phyloP scores from a whole-genome alignment of 805 yeast genomes.

The Kodamaea sagamina region DNA sequence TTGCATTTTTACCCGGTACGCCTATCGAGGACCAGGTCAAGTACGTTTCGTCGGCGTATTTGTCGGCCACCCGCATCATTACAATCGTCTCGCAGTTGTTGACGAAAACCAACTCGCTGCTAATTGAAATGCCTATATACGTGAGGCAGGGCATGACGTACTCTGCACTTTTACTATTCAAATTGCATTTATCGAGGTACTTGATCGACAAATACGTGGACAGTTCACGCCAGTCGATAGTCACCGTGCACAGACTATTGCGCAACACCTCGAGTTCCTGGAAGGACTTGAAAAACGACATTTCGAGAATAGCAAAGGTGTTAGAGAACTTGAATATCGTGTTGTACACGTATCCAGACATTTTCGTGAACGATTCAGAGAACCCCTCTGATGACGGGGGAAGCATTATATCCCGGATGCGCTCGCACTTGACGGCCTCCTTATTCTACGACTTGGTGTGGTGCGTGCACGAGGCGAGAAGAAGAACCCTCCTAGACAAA shows the following conservation, averaged over 20 bases:
- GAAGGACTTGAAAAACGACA: constrained; percentile 88
- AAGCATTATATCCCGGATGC: constrained; percentile 76
- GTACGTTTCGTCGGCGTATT: constrained; percentile 78
- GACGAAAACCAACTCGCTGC: constrained; percentile 54
- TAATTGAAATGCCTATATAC: constrained; percentile 84
- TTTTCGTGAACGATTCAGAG: constrained; percentile 51
- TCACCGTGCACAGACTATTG: constrained; percentile 84
- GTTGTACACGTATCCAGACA: constrained; percentile 81
- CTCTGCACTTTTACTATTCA: constrained; percentile 75
- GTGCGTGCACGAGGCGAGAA: constrained; percentile 91
- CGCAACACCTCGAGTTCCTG: constrained; percentile 89
- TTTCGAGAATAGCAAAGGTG: constrained; percentile 87
- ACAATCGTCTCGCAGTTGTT: constrained; percentile 74
- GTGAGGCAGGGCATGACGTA: constrained; percentile 84
- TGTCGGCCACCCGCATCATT: constrained; percentile 77
- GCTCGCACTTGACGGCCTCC: constrained; percentile 90
- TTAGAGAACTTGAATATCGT: constrained; percentile 87
- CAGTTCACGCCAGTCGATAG: constrained; percentile 89
- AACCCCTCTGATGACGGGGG: constrained; percentile 46
- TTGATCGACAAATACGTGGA: constrained; percentile 75
- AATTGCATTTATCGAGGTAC: constrained; percentile 76
- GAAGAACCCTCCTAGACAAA: constrained; percentile 52
- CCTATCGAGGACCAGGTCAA: constrained; percentile 84
- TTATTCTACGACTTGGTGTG: constrained; percentile 88
- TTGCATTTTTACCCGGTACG: constrained; percentile 88